Conservation (phyloP, 1,139 yeast genomes). For the Nadsonia starkeyi-henricii region DNA sequence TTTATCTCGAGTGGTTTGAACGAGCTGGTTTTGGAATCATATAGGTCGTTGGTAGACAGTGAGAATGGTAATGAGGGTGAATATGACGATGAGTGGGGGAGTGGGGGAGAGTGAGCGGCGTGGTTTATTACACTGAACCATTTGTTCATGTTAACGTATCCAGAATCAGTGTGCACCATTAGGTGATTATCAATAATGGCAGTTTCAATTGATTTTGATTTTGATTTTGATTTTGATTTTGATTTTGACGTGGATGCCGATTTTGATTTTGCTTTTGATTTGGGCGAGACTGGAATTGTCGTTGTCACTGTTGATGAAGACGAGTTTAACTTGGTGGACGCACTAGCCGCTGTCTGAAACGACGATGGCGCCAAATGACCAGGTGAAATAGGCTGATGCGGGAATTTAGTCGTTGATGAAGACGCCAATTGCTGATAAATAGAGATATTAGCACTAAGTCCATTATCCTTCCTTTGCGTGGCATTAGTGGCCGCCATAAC, state of each 20-base stretch:
- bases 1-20: too few relatives aligned
- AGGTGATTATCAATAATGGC: conserved; percentile 19
- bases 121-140: conserved; percentile 18
- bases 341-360: too few relatives aligned
- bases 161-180: conserved; percentile 18
- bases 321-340: too few relatives aligned
- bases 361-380: neutral
- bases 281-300: too few relatives aligned
- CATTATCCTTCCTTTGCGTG: neutral
- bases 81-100: too few relatives aligned
- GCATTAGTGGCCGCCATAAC: neutral
- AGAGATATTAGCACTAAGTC: neutral
- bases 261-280: too few relatives aligned
- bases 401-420: neutral
- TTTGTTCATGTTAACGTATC: conserved; percentile 22
- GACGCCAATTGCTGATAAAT: neutral
- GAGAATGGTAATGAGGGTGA: too few relatives aligned
- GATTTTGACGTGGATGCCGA: neutral
- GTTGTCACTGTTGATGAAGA: too few relatives aligned
- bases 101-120: neutral
- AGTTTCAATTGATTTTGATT: conserved; percentile 12
- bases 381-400: neutral
- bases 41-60: too few relatives aligned
- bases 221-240: conserved; percentile 7
- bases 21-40: too few relatives aligned